phyloP scores from a whole-genome alignment of 192 early-diverging fungal species.

The Podila clonocystis region DNA sequence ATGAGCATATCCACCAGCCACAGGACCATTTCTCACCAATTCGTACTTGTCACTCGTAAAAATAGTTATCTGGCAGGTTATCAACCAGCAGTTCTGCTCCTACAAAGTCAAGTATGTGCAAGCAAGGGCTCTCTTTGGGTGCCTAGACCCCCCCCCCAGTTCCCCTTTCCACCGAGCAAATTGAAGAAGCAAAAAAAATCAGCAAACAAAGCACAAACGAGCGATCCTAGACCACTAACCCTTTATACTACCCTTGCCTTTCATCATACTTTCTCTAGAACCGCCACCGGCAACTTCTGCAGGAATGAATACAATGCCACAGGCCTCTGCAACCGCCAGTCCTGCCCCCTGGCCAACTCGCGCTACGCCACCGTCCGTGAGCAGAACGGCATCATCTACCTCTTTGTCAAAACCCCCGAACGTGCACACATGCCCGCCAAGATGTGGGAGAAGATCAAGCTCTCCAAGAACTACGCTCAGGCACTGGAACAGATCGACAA shows the following conservation, averaged over 20 bases:
- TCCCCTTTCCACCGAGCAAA: not conserved
- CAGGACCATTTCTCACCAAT: not conserved
- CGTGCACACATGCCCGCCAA: conserved; percentile 93
- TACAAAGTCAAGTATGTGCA: conserved; percentile 91
- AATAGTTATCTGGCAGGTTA: conserved; percentile 91
- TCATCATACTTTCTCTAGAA: conserved; percentile 57
- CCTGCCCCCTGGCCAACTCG: conserved; percentile 95
- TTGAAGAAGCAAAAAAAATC: not conserved
- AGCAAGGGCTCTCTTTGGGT: not conserved
- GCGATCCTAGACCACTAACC: not conserved
- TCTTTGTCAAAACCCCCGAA: conserved; percentile 96
- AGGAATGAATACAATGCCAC: conserved; percentile 97
- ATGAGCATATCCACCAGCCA: too few relatives aligned
- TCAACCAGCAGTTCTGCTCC: conserved; percentile 97
- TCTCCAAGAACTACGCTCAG: conserved; percentile 91
- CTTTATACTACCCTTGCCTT: not conserved
- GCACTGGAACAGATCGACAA: conserved; percentile 92
- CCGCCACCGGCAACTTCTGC: conserved; percentile 90
- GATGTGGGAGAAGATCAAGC: conserved; percentile 91
- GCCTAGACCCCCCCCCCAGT: not conserved
- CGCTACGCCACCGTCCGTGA: conserved; percentile 96
- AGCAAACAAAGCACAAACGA: not conserved
- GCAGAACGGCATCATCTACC: conserved; percentile 79
- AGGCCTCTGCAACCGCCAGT: conserved; percentile 93
- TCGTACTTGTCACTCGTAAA: not conserved